phyloP scores from a whole-genome alignment of 352 stramenopile species.

The Pythium utonaiense region DNA sequence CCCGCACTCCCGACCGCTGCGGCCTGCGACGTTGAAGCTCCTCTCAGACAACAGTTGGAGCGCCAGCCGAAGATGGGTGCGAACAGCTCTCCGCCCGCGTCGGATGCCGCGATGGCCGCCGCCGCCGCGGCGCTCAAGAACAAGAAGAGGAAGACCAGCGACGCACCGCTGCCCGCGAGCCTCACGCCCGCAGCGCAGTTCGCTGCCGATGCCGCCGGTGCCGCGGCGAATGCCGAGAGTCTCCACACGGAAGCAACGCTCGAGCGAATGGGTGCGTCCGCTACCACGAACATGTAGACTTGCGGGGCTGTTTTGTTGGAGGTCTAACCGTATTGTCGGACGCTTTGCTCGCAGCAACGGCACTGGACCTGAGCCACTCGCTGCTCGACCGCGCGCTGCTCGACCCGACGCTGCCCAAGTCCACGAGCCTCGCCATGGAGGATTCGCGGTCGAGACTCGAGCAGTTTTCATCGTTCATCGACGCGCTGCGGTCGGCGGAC shows the following conservation, averaged over 20 bases:
- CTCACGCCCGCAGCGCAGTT: neutral
- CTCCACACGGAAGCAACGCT: constrained; percentile 21
- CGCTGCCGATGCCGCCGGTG: neutral
- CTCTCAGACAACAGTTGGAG: constrained; percentile 21
- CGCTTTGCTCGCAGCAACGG: constrained; percentile 29
- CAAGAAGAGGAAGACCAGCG: constrained; percentile 65
- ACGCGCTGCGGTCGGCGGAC: constrained; percentile 27
- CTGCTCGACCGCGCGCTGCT: constrained; percentile 50
- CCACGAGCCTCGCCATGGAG: constrained; percentile 47
- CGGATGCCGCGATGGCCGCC: constrained; percentile 13
- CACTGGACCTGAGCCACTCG: constrained; percentile 55
- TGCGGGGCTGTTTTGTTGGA: neutral
- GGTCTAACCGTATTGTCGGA: constrained; percentile 7
- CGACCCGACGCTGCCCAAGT: constrained; percentile 43
- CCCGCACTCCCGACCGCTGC: constrained; percentile 7
- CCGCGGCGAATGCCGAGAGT: constrained; percentile 6
- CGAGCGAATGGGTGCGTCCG: constrained; percentile 52
- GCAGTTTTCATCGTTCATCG: constrained; percentile 22
- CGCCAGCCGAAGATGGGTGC: constrained; percentile 23
- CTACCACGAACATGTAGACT: neutral
- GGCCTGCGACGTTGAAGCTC: constrained; percentile 22
- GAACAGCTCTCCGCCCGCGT: constrained; percentile 23
- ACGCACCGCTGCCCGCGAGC: constrained; percentile 20
- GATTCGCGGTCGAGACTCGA: constrained; percentile 40
- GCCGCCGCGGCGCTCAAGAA: constrained; percentile 15